phyloP scores from a whole-genome alignment of 192 early-diverging fungal genomes.

The Podila epicladia region DNA sequence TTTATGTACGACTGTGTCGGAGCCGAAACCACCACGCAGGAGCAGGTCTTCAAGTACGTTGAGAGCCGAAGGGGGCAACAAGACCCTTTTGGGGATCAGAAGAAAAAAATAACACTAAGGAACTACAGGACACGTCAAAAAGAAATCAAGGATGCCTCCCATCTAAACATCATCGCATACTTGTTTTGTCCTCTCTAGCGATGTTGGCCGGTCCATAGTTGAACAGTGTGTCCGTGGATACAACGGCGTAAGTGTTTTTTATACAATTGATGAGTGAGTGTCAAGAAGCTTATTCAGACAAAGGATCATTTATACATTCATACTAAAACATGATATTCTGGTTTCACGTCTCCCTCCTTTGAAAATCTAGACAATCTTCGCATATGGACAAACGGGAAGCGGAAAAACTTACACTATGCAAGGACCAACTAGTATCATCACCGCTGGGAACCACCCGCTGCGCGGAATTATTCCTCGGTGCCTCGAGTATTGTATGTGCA shows the following conservation, averaged over 20 bases:
- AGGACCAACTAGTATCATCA: slow-evolving; percentile 80
- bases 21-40: slow-evolving; percentile 60
- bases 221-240: slow-evolving; percentile 76
- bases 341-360: too few relatives aligned
- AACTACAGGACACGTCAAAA: too few relatives aligned
- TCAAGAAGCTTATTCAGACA: not conserved
- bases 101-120: too few relatives aligned
- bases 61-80: too few relatives aligned
- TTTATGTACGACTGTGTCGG: slow-evolving; percentile 76
- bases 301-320: too few relatives aligned
- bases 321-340: not conserved
- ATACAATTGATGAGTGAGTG: too few relatives aligned
- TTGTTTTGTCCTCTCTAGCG: slow-evolving; percentile 31
- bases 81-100: too few relatives aligned
- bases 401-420: slow-evolving; percentile 85
- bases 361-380: slow-evolving; percentile 66
- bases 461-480: slow-evolving; percentile 71
- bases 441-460: slow-evolving; percentile 74
- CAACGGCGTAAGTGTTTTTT: slow-evolving; percentile 61
- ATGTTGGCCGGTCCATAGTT: slow-evolving; percentile 65
- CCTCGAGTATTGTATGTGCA: slow-evolving; percentile 60
- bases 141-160: too few relatives aligned
- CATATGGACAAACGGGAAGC: slow-evolving; percentile 79
- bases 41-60: slow-evolving; percentile 53
- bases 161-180: not conserved